Conservation (phyloP, 441 rosid genomes). For the Croton laevigatus region DNA sequence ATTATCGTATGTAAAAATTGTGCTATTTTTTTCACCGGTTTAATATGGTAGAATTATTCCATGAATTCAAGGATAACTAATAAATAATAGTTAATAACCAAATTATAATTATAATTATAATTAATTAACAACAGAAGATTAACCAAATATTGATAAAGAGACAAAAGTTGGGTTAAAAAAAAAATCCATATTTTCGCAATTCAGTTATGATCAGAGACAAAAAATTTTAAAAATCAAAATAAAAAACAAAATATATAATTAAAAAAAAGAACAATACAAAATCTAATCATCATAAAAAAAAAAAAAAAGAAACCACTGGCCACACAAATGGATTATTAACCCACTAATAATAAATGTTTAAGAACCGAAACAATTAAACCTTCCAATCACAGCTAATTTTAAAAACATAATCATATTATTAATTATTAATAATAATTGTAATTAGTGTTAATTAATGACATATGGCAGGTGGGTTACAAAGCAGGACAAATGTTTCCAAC, state of each 20-base stretch:
- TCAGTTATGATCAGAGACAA: background rate
- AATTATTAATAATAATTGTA: background rate
- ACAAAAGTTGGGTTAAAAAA: background rate
- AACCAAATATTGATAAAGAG: background rate
- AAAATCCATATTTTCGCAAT: slow-evolving; percentile 1
- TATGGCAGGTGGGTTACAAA: slow-evolving; percentile 21
- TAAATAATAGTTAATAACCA: too few relatives aligned
- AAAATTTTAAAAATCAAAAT: too few relatives aligned
- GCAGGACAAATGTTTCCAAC: slow-evolving; percentile 33
- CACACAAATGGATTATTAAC: background rate
- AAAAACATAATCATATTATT: background rate
- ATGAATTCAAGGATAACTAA: too few relatives aligned
- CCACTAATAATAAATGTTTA: background rate
- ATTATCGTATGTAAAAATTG: too few relatives aligned
- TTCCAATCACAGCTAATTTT: too few relatives aligned
- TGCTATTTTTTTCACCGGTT: too few relatives aligned
- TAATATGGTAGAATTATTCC: too few relatives aligned
- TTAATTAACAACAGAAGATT: background rate
- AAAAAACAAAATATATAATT: too few relatives aligned
- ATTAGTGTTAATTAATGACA: slow-evolving; percentile 12
- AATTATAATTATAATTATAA: too few relatives aligned
- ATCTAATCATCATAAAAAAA: background rate
- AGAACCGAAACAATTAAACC: background rate
- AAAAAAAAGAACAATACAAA: background rate
- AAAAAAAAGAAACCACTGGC: background rate